Base-by-base conservation (phyloP, 768 basidiomycete genomes). In the Piloderma croceum region DNA sequence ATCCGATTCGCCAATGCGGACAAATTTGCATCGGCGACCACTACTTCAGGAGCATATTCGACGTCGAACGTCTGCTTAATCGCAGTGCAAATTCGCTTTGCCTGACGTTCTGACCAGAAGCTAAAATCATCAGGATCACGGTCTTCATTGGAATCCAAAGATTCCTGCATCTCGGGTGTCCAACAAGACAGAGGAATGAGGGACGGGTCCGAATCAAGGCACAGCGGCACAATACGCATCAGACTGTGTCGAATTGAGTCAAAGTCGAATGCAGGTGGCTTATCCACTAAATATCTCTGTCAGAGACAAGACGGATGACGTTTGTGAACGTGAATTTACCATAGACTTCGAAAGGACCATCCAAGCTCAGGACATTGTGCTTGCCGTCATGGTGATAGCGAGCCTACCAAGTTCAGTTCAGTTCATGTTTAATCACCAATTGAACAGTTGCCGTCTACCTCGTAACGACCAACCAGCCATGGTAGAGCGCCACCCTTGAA, bases 311-410 rank as follows among this genome's bases (percentile, higher is more conserved):
- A 5, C n/a, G 18, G n/a, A 11, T 2, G n/a, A n/a, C n/a, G n/a
- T n/a, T n/a, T n/a, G n/a, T n/a, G 34, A 25, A 36, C 35, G 21
- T 24, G 10, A 7, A 65, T 85, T 42, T 47, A 91, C 94, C 86
- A 46, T 80, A 89, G 23, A 99, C 81, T 57, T 96, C 90, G 43
- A 98, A 67, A 6, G 91, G 90, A 2, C 83, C 86, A 35, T 86
- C 81, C 38, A 84, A 55, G 39, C 80, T 77, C 77, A 98, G 85
- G 41, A 98, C 96, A 60, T 92, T 96, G 63, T 99, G 88, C 60
- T 93, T 97, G 35, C 91, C 92, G 59, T 96, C 90, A 54, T 97
- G 93, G 54, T 99, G 96, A 57, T 92, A 93, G 3, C 90, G 81
- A 44, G 85, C 69, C 85, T 87, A 34, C 19, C 21, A 20, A 18